phyloP scores from a whole-genome alignment of 2,329 filamentous ascomycete genomes.

The Trichoderma aggressivum region DNA sequence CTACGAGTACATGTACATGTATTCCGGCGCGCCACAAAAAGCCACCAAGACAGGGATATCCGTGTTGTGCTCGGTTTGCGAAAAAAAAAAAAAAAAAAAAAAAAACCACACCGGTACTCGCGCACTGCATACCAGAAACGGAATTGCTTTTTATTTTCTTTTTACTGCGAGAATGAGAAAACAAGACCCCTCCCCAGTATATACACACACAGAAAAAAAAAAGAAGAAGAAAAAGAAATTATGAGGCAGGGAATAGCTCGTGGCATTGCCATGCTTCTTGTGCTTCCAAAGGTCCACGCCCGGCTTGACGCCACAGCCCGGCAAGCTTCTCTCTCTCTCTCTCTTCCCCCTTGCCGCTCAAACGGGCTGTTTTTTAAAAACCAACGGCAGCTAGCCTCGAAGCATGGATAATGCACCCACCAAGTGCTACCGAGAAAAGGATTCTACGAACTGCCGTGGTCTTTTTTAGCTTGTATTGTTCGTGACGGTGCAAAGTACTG shows the following conservation, averaged over 20 bases:
- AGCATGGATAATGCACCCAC: background rate
- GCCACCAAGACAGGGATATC: slow-evolving; percentile 2
- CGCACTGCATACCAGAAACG: slow-evolving; percentile 15
- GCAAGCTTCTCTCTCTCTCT: background rate
- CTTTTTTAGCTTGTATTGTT: background rate
- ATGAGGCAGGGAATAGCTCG: background rate
- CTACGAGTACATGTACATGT: no score
- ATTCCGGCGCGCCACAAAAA: background rate
- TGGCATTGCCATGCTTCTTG: background rate
- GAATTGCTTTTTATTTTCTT: background rate
- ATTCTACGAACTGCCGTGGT: background rate
- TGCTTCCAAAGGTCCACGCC: background rate
- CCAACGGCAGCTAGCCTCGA: background rate
- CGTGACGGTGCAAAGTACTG: background rate
- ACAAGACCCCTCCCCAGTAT: background rate
- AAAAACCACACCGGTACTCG: background rate
- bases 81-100: no score
- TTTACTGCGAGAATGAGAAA: background rate
- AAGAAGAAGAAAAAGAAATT: background rate
- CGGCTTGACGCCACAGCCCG: background rate
- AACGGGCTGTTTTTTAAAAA: background rate
- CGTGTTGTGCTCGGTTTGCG: background rate
- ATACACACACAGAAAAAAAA: background rate
- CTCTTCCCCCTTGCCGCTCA: background rate
- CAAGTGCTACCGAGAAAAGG: background rate